Evolutionary conservation across 2,329 filamentous ascomycete species (phyloP), one percentile per base, ranked within the genome.

Genomic region (Lizonia empirigonia): DNA sequence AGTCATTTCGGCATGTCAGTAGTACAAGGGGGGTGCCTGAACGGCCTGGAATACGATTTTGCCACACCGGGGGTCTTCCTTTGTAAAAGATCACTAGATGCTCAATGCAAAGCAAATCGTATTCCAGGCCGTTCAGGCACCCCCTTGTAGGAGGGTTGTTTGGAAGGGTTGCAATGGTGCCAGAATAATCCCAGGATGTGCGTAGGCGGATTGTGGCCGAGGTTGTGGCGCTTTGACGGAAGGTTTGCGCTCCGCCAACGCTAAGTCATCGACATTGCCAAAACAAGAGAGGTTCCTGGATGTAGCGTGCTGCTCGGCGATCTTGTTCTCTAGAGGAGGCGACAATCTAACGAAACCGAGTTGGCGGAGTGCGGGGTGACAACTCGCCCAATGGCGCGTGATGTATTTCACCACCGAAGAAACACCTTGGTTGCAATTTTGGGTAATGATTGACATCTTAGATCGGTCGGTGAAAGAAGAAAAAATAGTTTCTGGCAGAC

Each of bases 361-460:
- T 27, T 47, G 49, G 49, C 27, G 38, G 37, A 42, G 41, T 52
- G 49, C 49, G 44, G 49, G 44, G 44, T 42, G 38, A 46, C 42
- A 52, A 41, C 9, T 27, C 35, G 12, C 16, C 44, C 38, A 52
- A 52, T 52, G 27, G 32, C 42, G 42, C 37, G 38, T 52, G 49
- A 38, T 47, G 35, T 35, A 45, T 33, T 40, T 51, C 35, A 41
- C 15, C 18, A 26, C 35, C 40, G 23, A 45, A 24, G 18, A 32
- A 32, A 19, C 24, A 12, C 32, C 29, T 41, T 22, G 19, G 8
- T 6, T 37, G 15, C 48, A 37, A 19, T 24, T 40, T 46, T 24
- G 18, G 36, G 41, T 5, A 32, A 30, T 35, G 40, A 44, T 39
- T 24, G 41, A 36, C 41, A 15, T n/a, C n/a, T n/a, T n/a, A n/a